These are phyloP conservation scores for Trichoderma gamsii DNA, from an alignment of 495 filamentous ascomycete genomes.

Conservation along the genomic window DNA sequence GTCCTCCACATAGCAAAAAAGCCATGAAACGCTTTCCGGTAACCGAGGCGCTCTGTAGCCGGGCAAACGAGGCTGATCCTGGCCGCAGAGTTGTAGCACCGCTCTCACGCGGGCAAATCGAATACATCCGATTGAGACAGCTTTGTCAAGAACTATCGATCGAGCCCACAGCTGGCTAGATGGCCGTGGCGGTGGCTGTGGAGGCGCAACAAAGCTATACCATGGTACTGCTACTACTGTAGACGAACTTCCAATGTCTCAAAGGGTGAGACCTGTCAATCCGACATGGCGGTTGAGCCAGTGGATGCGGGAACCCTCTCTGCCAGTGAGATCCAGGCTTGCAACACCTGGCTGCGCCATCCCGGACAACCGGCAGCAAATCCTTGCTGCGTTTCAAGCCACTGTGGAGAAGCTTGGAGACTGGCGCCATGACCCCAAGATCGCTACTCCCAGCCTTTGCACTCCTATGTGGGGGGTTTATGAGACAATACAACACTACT, in stretches of 20 bases:
- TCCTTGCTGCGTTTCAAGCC: background rate
- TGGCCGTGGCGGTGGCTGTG: background rate
- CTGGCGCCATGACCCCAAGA: constrained; percentile 8
- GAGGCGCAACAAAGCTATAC: background rate
- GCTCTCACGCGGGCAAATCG: background rate
- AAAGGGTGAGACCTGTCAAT: constrained; percentile 7
- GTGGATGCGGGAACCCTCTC: background rate
- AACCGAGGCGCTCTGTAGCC: background rate
- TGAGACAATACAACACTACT: background rate
- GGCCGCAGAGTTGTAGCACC: background rate
- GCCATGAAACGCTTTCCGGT: background rate
- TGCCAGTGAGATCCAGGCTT: constrained; percentile 10
- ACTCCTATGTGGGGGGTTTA: background rate
- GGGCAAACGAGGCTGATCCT: background rate
- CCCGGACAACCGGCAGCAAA: background rate
- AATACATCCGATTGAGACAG: background rate
- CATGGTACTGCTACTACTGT: too few relatives aligned
- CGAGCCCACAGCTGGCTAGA: background rate
- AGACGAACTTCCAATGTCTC: background rate
- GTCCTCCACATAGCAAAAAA: constrained; percentile 9
- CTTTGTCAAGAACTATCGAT: background rate
- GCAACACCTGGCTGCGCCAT: constrained; percentile 8
- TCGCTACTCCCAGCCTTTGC: background rate
- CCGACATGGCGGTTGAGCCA: constrained; percentile 5
- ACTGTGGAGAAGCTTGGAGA: constrained; percentile 8